Evolutionary conservation across 208 protist genomes (phyloP), one percentile per base, ranked within the genome.

Genomic region (Wallacemonas sp.): DNA sequence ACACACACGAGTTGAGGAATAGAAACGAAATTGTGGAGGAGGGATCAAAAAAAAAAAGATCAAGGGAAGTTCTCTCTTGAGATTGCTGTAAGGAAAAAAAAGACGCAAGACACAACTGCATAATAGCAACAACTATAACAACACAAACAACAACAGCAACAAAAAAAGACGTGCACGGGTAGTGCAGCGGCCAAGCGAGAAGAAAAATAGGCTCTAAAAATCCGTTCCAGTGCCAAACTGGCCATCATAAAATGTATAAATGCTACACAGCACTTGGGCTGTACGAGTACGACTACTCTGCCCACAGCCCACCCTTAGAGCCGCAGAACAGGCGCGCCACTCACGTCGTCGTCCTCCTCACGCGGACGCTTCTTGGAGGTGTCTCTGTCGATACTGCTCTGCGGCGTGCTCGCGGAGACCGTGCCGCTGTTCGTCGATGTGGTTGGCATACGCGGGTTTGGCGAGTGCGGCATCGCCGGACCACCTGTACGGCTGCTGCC

Each of bases 311-410:
- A n/a, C n/a, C n/a, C n/a, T n/a, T n/a, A 41, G 6, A 41, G 6
- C 14, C 36, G 36, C 14, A 58, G 29, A 33, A 33, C 30, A 26
- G 52, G 52, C 16, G 52, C 30, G 11, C 6, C 5, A 8, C 41
- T 9, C 29, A 44, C 43, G 17, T 5, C 32, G 12, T 32, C 33
- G 3, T 36, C 30, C 33, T 70, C 72, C 62, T 78, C 72, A 17
- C 72, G 66, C 12, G 57, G 26, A 17, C 72, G 72, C 44, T 78
- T 78, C 60, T 72, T 49, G 11, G 62, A 69, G 17, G 43, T 67
- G 27, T 69, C 52, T 12, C 52, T 24, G 38, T 58, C 52, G 19
- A n/a, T 16, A 24, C 52, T 58, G 11, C 17, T n/a, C 16, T 58
- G 67, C 16, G 23, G 46, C 5, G 36, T 49, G 46, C 60, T 58